These are phyloP conservation scores for Neofusicoccum cordaticola DNA, from an alignment of 2,329 filamentous ascomycete genomes.

Conservation along the genomic window DNA sequence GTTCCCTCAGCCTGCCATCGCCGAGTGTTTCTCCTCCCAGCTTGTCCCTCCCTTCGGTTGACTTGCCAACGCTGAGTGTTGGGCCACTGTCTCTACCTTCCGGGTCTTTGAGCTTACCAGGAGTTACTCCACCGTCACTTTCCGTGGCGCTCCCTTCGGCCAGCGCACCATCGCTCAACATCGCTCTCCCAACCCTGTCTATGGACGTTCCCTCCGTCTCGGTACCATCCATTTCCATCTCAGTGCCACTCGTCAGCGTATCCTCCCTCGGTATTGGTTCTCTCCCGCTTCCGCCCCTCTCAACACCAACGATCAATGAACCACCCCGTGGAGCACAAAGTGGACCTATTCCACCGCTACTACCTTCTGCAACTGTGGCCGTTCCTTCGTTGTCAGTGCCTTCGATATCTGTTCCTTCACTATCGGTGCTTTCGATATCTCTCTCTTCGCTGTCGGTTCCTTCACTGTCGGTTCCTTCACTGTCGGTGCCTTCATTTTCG, in stretches of 20 bases:
- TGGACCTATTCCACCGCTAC: no score
- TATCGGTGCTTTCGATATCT: no score
- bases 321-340: no score
- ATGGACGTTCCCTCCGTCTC: not conserved
- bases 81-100: not conserved
- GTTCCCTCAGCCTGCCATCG: not conserved
- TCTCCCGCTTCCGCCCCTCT: not conserved
- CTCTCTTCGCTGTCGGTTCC: not conserved
- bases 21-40: not conserved
- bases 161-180: not conserved
- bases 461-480: not conserved
- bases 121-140: not conserved
- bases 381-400: not conserved
- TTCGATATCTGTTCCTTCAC: not conserved
- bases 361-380: no score
- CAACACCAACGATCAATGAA: no score
- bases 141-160: not conserved
- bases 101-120: not conserved
- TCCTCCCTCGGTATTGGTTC: not conserved
- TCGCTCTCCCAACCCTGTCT: not conserved
- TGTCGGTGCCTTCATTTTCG: not conserved
- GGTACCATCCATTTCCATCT: not conserved
- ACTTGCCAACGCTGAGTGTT: not conserved
- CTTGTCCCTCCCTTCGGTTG: not conserved
- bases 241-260: not conserved